Conservation (phyloP, 2,329 filamentous ascomycete species). For the Eurotiales sp. region DNA sequence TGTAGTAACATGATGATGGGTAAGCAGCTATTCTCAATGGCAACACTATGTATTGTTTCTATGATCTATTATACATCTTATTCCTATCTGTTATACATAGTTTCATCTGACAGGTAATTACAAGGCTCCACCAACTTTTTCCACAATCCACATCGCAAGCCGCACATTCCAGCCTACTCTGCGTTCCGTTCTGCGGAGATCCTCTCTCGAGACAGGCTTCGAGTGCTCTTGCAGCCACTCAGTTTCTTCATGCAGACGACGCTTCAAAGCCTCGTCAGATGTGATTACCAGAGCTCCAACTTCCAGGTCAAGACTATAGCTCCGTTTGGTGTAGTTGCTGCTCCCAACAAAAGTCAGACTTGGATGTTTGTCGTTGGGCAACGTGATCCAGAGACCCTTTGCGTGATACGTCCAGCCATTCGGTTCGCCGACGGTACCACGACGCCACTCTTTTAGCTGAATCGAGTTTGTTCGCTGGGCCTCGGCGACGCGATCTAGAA, state of each 20-base stretch:
- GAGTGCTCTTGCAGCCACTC: constrained; percentile 75
- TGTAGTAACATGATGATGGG: no score
- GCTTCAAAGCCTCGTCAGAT: constrained; percentile 66
- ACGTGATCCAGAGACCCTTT: constrained; percentile 87
- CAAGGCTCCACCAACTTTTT: constrained; percentile 79
- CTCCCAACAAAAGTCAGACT: constrained; percentile 82
- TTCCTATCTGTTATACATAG: not conserved
- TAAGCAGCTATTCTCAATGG: no score
- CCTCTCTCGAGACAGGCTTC: constrained; percentile 63
- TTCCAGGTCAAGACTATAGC: constrained; percentile 88
- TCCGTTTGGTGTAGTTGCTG: constrained; percentile 92
- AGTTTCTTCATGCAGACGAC: constrained; percentile 73
- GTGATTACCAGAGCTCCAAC: constrained; percentile 85
- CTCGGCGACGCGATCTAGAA: constrained; percentile 62
- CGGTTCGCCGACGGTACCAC: constrained; percentile 73
- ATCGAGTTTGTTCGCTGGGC: constrained; percentile 58
- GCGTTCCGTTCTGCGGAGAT: constrained; percentile 76
- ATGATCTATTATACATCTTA: constrained; percentile 12
- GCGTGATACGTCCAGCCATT: constrained; percentile 97
- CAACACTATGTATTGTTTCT: no score
- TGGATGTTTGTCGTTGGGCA: constrained; percentile 57
- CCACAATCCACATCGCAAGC: constrained; percentile 91
- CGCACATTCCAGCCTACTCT: constrained; percentile 81
- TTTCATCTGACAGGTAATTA: constrained; percentile 38
- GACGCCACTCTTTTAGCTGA: constrained; percentile 79